Percentiles rank a stretch among this genome's conserved stretches.
These are phyloP conservation scores for Diaporthe ilicicola DNA, from an alignment of 2,329 filamentous ascomycete genomes.

Conservation along the genomic window DNA sequence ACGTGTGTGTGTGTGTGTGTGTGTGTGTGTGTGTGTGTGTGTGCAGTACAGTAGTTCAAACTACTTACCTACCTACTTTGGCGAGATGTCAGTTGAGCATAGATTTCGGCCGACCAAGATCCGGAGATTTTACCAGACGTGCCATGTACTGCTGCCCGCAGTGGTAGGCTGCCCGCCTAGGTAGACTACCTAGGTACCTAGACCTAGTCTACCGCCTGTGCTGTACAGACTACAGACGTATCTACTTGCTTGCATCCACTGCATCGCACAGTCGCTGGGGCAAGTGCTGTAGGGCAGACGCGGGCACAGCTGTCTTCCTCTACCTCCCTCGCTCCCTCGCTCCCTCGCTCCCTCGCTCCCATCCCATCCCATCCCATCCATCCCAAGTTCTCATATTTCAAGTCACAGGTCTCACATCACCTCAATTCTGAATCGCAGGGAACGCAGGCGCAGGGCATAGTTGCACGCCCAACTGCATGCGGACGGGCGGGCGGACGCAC, in stretches of 20 bases:
- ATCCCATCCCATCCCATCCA: neutral
- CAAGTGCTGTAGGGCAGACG: too few species aligned
- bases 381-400: neutral
- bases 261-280: neutral
- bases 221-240: neutral
- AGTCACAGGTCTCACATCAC: constrained; percentile 28
- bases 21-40: too few species aligned
- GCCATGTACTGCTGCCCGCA: neutral
- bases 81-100: neutral
- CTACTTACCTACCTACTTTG: too few species aligned
- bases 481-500: neutral
- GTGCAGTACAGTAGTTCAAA: too few species aligned
- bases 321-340: neutral
- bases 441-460: constrained; percentile 10
- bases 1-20: too few species aligned
- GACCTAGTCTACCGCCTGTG: neutral
- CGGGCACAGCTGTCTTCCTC: too few species aligned
- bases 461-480: constrained; percentile 14
- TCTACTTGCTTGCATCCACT: neutral
- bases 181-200: neutral
- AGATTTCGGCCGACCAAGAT: constrained; percentile 4
- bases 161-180: too few species aligned
- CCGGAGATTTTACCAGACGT: constrained; percentile 13
- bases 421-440: neutral
- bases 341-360: neutral